Conservation (phyloP, 805 yeast genomes). For the Teunomyces funiuensis region DNA sequence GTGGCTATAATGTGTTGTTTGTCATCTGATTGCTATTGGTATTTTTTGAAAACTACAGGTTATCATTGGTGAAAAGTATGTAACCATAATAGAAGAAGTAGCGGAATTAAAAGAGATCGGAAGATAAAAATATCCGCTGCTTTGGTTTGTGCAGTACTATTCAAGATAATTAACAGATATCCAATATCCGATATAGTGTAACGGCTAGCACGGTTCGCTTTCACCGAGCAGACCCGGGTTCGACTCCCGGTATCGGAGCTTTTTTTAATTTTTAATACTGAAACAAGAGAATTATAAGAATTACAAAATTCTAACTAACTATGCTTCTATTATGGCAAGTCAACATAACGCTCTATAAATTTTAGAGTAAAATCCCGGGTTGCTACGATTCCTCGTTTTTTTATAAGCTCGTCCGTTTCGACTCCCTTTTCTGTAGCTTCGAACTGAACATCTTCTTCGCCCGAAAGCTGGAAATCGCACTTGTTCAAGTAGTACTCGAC, state of each 20-base stretch:
- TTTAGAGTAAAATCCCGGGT: slow-evolving; percentile 41
- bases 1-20: no score
- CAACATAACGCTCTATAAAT: slow-evolving; percentile 27
- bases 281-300: no score
- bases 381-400: slow-evolving; percentile 37
- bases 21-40: no score
- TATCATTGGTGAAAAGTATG: no score
- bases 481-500: slow-evolving; percentile 42
- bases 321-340: background rate
- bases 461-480: slow-evolving; percentile 37
- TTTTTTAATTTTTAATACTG: slow-evolving; percentile 9
- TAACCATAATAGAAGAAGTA: no score
- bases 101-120: no score
- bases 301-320: background rate
- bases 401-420: slow-evolving; percentile 22
- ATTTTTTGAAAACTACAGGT: no score
- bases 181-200: slow-evolving; percentile 65
- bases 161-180: background rate
- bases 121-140: no score
- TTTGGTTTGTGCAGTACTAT: no score
- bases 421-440: slow-evolving; percentile 15
- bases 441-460: slow-evolving; percentile 17
- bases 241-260: slow-evolving; percentile 82
- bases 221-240: slow-evolving; percentile 84
- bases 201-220: slow-evolving; percentile 82